These are phyloP conservation scores for Neurospora sublineolata DNA, from an alignment of 495 filamentous ascomycete species.

Conservation along the genomic window DNA sequence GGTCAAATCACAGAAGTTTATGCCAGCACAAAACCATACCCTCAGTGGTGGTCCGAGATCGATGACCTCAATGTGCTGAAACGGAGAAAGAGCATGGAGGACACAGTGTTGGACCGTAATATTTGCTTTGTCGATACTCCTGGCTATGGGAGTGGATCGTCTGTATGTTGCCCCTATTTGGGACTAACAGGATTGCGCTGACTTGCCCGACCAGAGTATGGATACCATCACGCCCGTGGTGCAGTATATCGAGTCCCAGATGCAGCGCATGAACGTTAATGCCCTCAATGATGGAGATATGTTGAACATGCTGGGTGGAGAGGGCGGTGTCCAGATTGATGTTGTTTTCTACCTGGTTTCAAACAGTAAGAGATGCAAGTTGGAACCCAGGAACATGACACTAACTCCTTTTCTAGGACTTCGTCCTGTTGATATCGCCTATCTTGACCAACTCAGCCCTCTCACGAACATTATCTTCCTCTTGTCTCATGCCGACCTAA, in stretches of 20 bases:
- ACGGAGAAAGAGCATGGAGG: conserved; percentile 68
- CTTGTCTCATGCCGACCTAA: conserved; percentile 64
- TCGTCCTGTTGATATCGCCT: conserved; percentile 62
- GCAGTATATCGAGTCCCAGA: conserved; percentile 64
- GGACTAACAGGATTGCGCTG: neutral
- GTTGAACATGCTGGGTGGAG: conserved; percentile 68
- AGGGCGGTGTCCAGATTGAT: conserved; percentile 83
- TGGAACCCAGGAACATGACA: neutral
- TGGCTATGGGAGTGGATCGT: conserved; percentile 52
- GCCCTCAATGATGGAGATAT: conserved; percentile 60
- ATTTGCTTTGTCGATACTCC: conserved; percentile 91
- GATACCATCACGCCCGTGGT: conserved; percentile 59
- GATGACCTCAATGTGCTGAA: conserved; percentile 60
- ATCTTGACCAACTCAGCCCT: conserved; percentile 59
- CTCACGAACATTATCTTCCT: conserved; percentile 82
- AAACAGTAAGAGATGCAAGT: conserved; percentile 16
- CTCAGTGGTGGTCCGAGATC: conserved; percentile 87
- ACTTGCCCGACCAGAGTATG: conserved; percentile 30
- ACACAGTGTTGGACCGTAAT: conserved; percentile 81
- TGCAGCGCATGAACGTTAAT: conserved; percentile 52
- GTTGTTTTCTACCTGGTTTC: conserved; percentile 70
- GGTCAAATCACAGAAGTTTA: conserved; percentile 64
- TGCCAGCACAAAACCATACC: conserved; percentile 88
- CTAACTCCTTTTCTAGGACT: conserved; percentile 38
- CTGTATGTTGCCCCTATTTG: conserved; percentile 31